Conservation (phyloP, 352 stramenopile genomes). For the Pythium aquatile region DNA sequence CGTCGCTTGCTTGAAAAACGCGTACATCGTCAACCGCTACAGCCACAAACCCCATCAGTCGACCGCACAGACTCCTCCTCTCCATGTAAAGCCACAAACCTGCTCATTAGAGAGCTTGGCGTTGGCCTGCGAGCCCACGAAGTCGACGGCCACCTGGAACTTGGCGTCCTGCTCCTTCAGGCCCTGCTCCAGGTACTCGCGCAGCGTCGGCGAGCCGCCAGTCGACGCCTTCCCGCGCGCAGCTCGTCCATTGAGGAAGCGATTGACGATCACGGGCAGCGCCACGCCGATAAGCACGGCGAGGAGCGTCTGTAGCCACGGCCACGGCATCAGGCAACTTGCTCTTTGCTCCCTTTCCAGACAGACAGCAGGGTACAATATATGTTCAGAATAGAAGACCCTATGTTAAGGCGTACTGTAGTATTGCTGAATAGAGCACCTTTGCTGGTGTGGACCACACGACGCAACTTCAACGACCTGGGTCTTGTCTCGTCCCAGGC, state of each 20-base stretch:
- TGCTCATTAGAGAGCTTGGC: slow-evolving; percentile 67
- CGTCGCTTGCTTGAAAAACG: slow-evolving; percentile 80
- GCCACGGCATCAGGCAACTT: slow-evolving; percentile 22
- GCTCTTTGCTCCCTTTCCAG: background rate
- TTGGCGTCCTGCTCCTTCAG: slow-evolving; percentile 61
- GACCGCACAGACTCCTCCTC: background rate
- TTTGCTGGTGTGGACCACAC: slow-evolving; percentile 12
- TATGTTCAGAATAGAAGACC: background rate
- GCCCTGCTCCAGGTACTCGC: slow-evolving; percentile 66
- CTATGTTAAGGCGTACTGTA: slow-evolving; percentile 1
- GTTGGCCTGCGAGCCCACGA: slow-evolving; percentile 40
- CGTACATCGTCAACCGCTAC: slow-evolving; percentile 73
- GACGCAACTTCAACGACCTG: slow-evolving; percentile 12
- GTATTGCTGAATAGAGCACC: background rate
- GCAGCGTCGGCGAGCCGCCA: slow-evolving; percentile 25
- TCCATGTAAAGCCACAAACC: slow-evolving; percentile 21
- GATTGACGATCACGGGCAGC: slow-evolving; percentile 52
- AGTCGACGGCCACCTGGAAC: slow-evolving; percentile 75
- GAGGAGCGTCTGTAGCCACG: slow-evolving; percentile 38
- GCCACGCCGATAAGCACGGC: slow-evolving; percentile 33
- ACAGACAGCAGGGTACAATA: background rate
- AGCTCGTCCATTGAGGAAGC: slow-evolving; percentile 42
- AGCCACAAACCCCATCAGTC: background rate
- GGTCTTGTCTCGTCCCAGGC: slow-evolving; percentile 6
- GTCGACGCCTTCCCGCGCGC: slow-evolving; percentile 22